Evolutionary conservation across 208 protist species (phyloP), one percentile per base, ranked within the genome.

Genomic region (Crithidia fasciculata): DNA sequence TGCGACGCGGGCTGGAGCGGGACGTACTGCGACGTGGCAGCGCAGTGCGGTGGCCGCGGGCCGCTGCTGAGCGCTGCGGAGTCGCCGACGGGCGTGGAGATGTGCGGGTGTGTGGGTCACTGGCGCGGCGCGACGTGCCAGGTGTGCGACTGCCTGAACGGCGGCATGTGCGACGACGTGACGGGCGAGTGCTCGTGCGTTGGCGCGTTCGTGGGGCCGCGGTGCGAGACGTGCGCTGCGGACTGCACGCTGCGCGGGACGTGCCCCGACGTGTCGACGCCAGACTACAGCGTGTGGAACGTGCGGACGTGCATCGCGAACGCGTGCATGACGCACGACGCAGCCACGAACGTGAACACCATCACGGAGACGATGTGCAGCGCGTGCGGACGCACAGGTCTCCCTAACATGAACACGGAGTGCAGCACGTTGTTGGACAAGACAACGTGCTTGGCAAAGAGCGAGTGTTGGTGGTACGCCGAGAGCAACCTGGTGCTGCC

Each of bases 81-180:
- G 63, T 83, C 84, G 12, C 81, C 84, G 40, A 82, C 74, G 12
- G 76, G 74, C 19, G 69, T 36, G 54, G 67, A 37, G 28, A 83
- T 74, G 74, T 89, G 84, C 65, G 78, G 41, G 45, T 89, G 84
- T 69, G 39, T 61, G 28, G 84, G 84, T 8, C 77, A 89, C 75
- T 89, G 80, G 81, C 74, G 77, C 45, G 84, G 84, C 44, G 40
- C 55, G 40, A 76, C 57, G 19, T 89, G 81, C 63, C 66, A 85
- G 66, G 68, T 86, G 59, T 89, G 84, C 69, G 84, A 83, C 65
- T 89, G 84, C 72, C 39, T 56, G 56, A 86, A 86, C 72, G 81
- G 81, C 45, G 84, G 84, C 50, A 86, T 83, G 76, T 86, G 84
- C 60, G 58, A 74, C 68, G 36, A 36, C 28, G 53, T 61, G 36